Evolutionary conservation across 345 rosid species (phyloP).

Genomic region (Eucalyptus curtisii): DNA sequence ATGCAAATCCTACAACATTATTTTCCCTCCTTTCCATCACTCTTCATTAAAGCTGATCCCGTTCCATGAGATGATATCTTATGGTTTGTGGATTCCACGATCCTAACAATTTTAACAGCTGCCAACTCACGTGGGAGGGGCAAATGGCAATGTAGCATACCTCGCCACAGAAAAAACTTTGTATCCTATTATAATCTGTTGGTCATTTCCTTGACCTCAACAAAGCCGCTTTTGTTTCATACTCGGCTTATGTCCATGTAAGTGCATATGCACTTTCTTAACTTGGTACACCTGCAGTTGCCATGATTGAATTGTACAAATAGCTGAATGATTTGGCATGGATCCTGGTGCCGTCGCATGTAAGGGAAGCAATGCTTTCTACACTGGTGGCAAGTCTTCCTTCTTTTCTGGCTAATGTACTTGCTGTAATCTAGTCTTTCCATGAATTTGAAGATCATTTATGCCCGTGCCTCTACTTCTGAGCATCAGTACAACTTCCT

Average conservation of each 20-base stretch:
- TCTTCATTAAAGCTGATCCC: no score
- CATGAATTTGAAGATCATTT: conserved; percentile 51
- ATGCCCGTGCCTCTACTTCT: conserved; percentile 87
- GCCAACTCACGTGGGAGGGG: conserved; percentile 76
- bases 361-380: neutral
- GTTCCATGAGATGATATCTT: neutral
- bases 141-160: conserved; percentile 93
- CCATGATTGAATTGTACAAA: neutral
- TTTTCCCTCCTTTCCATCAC: no score
- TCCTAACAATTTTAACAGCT: conserved; percentile 32
- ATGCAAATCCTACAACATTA: no score
- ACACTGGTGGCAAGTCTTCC: neutral
- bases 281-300: conserved; percentile 4
- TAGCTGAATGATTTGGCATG: neutral
- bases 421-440: neutral
- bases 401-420: neutral
- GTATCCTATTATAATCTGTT: conserved; percentile 31
- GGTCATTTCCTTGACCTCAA: neutral
- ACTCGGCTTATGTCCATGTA: neutral
- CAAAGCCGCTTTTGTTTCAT: neutral
- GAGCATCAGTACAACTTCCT: conserved; percentile 88
- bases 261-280: conserved; percentile 9
- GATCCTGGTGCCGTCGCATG: neutral
- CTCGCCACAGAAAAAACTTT: conserved; percentile 91
- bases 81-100: neutral